A percentile compares a stretch with the other conserved stretches of the same genome.
Evolutionary conservation across 2,329 filamentous ascomycete genomes (phyloP).

Genomic region (Colletotrichum theobromicola): DNA sequence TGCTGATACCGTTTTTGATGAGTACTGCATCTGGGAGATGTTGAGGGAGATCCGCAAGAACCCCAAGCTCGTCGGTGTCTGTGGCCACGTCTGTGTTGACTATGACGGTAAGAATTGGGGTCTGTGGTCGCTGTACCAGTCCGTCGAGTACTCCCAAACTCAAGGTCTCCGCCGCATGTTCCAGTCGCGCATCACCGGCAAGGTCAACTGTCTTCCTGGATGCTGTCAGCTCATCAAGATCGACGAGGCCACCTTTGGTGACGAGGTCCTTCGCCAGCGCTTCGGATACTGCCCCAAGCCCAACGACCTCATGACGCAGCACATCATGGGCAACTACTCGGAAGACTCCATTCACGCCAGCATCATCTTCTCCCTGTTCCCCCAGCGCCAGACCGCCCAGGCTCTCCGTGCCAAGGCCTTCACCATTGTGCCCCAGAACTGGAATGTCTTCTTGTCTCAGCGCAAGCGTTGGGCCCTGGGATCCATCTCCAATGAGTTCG

Average conservation of each 20-base stretch:
- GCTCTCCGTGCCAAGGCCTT: conserved; percentile 51
- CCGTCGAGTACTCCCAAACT: conserved; percentile 52
- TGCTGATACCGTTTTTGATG: conserved; percentile 52
- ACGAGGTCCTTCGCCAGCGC: conserved; percentile 47
- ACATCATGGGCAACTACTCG: conserved; percentile 53
- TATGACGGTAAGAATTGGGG: conserved; percentile 46
- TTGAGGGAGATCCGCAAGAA: conserved; percentile 46
- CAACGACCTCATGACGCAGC: conserved; percentile 52
- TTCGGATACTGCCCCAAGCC: conserved; percentile 55
- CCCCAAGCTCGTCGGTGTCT: conserved; percentile 50
- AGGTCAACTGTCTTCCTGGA: conserved; percentile 53
- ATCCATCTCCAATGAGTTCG: conserved; percentile 53
- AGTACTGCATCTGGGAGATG: conserved; percentile 49
- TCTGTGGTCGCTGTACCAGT: conserved; percentile 52
- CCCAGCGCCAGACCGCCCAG: conserved; percentile 48
- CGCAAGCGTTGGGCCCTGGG: conserved; percentile 54
- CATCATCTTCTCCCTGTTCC: conserved; percentile 51
- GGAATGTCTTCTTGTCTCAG: conserved; percentile 53
- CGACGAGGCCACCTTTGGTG: conserved; percentile 53
- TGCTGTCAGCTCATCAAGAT: conserved; percentile 56
- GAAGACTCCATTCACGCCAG: conserved; percentile 56
- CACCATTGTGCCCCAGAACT: conserved; percentile 49
- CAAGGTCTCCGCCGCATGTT: conserved; percentile 53
- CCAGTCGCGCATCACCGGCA: conserved; percentile 53
- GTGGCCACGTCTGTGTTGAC: conserved; percentile 53